Percentiles rank a stretch among this genome's conserved stretches.
phyloP scores from a whole-genome alignment of 2,329 filamentous ascomycete genomes.

The Aspergillus udagawae region DNA sequence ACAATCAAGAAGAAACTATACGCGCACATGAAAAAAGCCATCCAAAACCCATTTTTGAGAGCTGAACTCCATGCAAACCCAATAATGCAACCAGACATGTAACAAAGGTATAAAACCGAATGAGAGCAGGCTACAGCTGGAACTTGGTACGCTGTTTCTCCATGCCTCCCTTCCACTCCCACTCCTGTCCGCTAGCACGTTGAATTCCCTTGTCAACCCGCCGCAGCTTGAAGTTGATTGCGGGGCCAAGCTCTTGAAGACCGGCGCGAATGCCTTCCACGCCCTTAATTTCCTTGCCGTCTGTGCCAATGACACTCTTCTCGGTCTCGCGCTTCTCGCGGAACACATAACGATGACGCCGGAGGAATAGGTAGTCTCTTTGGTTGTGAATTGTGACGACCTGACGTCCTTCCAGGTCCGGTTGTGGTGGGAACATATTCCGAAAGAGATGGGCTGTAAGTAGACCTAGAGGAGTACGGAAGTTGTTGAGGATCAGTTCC shows the following conservation, averaged over 20 bases:
- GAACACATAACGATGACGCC: constrained; percentile 88
- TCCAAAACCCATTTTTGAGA: not conserved
- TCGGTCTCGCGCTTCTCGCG: constrained; percentile 82
- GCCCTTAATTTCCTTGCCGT: constrained; percentile 79
- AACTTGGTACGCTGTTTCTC: constrained; percentile 93
- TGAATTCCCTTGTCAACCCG: constrained; percentile 87
- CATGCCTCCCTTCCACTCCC: constrained; percentile 95
- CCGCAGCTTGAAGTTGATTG: constrained; percentile 80
- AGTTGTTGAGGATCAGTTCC: constrained; percentile 88
- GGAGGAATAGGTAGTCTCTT: constrained; percentile 91
- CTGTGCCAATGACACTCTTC: constrained; percentile 75
- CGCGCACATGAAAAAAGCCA: not conserved
- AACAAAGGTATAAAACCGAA: constrained; percentile 4
- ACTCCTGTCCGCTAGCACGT: constrained; percentile 72
- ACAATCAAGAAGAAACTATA: not conserved
- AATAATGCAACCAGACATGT: constrained; percentile 8
- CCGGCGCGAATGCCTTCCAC: constrained; percentile 82
- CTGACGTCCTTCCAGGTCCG: constrained; percentile 80
- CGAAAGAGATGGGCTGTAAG: constrained; percentile 83
- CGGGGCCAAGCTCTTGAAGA: constrained; percentile 83
- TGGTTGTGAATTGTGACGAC: constrained; percentile 93
- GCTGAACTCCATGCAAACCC: constrained; percentile 11
- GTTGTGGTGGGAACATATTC: constrained; percentile 71
- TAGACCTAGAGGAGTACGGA: constrained; percentile 86
- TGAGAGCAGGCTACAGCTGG: constrained; percentile 59